A percentile compares a stretch with the other conserved stretches of the same genome.
Conservation (phyloP, 163 green algal genomes). For the Scenedesmus sp. region DNA sequence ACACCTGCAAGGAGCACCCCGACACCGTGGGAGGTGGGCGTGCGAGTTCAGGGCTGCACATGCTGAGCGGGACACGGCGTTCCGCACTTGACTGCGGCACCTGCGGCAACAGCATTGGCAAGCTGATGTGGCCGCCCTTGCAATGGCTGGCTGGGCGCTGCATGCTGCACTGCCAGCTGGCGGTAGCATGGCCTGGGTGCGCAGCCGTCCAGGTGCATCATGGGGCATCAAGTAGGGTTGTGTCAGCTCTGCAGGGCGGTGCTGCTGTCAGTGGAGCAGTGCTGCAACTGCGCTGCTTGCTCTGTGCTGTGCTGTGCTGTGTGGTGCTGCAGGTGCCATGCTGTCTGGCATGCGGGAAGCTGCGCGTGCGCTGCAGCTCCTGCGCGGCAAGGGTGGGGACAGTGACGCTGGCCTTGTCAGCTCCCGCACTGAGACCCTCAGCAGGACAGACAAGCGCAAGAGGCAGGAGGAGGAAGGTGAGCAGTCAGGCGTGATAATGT, state of each 20-base stretch:
- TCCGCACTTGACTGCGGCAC: too few relatives aligned
- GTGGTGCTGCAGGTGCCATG: constrained; percentile 47
- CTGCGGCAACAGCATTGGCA: too few relatives aligned
- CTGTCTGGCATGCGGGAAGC: constrained; percentile 85
- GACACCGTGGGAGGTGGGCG: constrained; percentile 92
- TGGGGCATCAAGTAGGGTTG: background rate
- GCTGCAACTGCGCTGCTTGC: background rate
- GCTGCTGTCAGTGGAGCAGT: background rate
- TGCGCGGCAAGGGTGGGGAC: constrained; percentile 31
- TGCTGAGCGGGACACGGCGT: too few relatives aligned
- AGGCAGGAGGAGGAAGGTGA: constrained; percentile 29
- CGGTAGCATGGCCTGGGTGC: too few relatives aligned
- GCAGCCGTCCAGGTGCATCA: background rate
- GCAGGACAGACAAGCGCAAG: constrained; percentile 28
- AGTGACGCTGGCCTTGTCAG: background rate
- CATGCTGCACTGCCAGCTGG: background rate
- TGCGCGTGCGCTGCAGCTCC: constrained; percentile 67
- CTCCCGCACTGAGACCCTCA: constrained; percentile 36
- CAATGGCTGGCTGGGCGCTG: constrained; percentile 69
- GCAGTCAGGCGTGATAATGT: background rate
- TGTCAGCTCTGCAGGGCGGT: background rate
- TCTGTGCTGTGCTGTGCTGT: background rate
- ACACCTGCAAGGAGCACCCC: constrained; percentile 89
- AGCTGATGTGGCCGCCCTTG: background rate
- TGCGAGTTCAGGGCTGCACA: too few relatives aligned